Conservation (phyloP, 495 filamentous ascomycete genomes). For the Glutinoglossum americanum region DNA sequence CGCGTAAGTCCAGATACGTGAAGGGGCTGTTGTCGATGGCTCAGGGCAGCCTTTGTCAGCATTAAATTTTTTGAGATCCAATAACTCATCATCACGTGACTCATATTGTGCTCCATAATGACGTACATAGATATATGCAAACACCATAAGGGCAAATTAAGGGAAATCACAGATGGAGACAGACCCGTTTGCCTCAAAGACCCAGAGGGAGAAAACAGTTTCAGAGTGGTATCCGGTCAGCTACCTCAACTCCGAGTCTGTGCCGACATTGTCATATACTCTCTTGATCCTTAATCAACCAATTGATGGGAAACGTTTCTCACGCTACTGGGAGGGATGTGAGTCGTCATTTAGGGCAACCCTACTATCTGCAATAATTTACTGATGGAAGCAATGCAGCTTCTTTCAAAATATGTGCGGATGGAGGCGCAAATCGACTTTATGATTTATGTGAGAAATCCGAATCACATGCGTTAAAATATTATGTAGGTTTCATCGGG, state of each 20-base stretch:
- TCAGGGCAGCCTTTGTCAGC: no score
- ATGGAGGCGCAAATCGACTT: conserved; percentile 76
- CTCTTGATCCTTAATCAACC: not conserved
- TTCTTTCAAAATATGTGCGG: conserved; percentile 46
- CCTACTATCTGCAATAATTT: not conserved
- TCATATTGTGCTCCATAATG: no score
- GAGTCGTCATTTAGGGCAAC: not conserved
- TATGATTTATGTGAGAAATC: conserved; percentile 29
- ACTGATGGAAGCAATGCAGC: conserved; percentile 19
- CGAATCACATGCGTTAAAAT: not conserved
- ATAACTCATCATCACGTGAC: not conserved
- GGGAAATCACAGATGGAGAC: not conserved
- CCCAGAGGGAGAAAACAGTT: not conserved
- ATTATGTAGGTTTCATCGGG: conserved; percentile 1
- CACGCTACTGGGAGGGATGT: not conserved
- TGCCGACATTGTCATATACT: not conserved
- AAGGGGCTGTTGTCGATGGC: no score
- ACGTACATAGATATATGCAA: no score
- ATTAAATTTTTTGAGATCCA: not conserved
- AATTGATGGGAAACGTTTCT: not conserved
- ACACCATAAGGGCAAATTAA: no score
- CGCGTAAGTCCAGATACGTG: not conserved
- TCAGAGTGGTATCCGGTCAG: not conserved
- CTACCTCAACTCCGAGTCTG: not conserved
- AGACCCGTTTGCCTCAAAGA: no score